Evolutionary conservation across 2,329 filamentous ascomycete genomes (phyloP).

Genomic region (Huntiella bhutanensis): DNA sequence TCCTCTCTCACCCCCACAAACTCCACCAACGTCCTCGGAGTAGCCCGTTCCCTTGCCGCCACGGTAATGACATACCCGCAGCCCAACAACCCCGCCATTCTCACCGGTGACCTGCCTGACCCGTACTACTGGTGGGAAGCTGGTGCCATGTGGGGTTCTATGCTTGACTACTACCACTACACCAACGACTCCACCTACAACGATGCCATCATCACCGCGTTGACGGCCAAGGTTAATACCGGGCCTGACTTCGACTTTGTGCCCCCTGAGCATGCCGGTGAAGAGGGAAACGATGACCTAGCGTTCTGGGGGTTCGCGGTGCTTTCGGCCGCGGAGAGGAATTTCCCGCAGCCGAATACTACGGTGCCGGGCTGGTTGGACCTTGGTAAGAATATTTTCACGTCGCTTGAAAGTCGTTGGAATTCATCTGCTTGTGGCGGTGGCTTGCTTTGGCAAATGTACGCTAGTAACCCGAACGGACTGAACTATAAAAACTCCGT

Average conservation of each 20-base stretch:
- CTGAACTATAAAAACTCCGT: slow-evolving; percentile 66
- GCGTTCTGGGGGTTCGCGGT: slow-evolving; percentile 54
- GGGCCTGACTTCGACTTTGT: slow-evolving; percentile 42
- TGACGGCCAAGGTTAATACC: slow-evolving; percentile 35
- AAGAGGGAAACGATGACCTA: slow-evolving; percentile 57
- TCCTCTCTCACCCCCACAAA: slow-evolving; percentile 5
- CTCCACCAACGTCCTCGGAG: slow-evolving; percentile 35
- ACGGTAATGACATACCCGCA: slow-evolving; percentile 46
- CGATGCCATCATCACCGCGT: slow-evolving; percentile 35
- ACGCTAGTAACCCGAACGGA: slow-evolving; percentile 49
- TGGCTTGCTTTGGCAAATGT: slow-evolving; percentile 70
- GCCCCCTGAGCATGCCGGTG: slow-evolving; percentile 32
- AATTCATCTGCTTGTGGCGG: slow-evolving; percentile 47
- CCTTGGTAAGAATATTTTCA: slow-evolving; percentile 52
- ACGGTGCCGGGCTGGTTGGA: slow-evolving; percentile 43
- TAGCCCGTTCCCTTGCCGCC: slow-evolving; percentile 39
- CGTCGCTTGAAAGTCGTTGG: slow-evolving; percentile 52
- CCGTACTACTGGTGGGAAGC: slow-evolving; percentile 55
- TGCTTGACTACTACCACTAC: slow-evolving; percentile 52
- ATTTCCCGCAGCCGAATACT: slow-evolving; percentile 42
- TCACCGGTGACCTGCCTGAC: slow-evolving; percentile 38
- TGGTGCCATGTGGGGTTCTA: slow-evolving; percentile 45
- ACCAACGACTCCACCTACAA: slow-evolving; percentile 46
- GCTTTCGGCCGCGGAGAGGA: slow-evolving; percentile 48
- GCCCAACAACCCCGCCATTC: slow-evolving; percentile 26